Conservation (phyloP, 208 protist genomes). For the Baffinella frigidus region DNA sequence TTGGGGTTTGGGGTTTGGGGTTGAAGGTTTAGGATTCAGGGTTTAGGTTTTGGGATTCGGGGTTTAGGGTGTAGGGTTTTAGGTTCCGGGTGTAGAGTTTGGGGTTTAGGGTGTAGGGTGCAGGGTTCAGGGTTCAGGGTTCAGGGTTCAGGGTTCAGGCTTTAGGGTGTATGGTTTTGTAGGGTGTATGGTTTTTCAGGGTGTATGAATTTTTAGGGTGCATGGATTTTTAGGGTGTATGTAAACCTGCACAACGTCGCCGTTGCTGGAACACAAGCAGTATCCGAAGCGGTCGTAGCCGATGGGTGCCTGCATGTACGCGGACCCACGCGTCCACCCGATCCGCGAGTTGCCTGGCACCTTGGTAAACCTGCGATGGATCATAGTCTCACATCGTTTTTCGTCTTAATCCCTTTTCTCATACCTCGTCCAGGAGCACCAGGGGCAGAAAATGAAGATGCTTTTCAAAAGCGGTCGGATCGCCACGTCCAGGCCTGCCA, state of each 20-base stretch:
- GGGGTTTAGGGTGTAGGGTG: no score
- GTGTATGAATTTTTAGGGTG: background rate
- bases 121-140: no score
- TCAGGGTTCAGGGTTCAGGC: background rate
- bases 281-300: conserved; percentile 37
- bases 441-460: no score
- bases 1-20: no score
- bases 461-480: no score
- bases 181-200: background rate
- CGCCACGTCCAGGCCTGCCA: no score
- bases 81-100: no score
- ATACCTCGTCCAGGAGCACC: no score
- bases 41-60: no score
- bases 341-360: background rate
- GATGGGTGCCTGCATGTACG: conserved; percentile 5
- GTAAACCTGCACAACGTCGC: background rate
- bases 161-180: background rate
- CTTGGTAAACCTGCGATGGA: background rate
- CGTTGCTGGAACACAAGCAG: background rate
- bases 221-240: background rate
- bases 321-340: background rate
- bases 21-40: no score
- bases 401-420: no score
- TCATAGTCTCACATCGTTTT: no score
- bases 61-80: background rate